Percentiles rank a stretch among this genome's conserved stretches.
These are phyloP conservation scores for Fusarium staphyleae DNA, from an alignment of 2,329 filamentous ascomycete species.

Conservation along the genomic window DNA sequence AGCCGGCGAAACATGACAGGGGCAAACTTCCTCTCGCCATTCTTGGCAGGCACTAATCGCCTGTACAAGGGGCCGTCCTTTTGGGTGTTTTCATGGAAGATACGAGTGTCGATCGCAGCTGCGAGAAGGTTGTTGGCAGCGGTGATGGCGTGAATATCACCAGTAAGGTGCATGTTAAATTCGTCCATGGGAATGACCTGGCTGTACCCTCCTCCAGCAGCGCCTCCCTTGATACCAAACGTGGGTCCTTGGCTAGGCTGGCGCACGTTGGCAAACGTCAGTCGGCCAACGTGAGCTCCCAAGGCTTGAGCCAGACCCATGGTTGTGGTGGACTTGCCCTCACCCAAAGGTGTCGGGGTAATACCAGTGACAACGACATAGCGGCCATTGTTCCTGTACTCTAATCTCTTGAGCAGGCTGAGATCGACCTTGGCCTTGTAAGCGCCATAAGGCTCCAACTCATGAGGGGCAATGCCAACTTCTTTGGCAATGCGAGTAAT, in stretches of 20 bases:
- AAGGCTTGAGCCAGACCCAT: slow-evolving; percentile 94
- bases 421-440: slow-evolving; percentile 97
- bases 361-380: slow-evolving; percentile 96
- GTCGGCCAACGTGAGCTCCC: slow-evolving; percentile 83
- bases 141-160: slow-evolving; percentile 96
- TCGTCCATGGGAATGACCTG: slow-evolving; percentile 99
- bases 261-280: slow-evolving; percentile 95
- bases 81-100: slow-evolving; percentile 97
- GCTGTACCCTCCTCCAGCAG: slow-evolving; percentile 95
- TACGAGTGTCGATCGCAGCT: slow-evolving; percentile 95
- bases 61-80: slow-evolving; percentile 88
- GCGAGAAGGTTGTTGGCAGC: slow-evolving; percentile 97
- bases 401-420: slow-evolving; percentile 78
- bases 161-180: slow-evolving; percentile 97
- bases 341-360: slow-evolving; percentile 93
- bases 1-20: slow-evolving; percentile 92
- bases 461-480: slow-evolving; percentile 84
- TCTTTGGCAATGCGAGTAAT: slow-evolving; percentile 87
- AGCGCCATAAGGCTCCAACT: slow-evolving; percentile 92
- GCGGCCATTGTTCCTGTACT: slow-evolving; percentile 85
- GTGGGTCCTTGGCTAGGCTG: slow-evolving; percentile 97
- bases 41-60: slow-evolving; percentile 87
- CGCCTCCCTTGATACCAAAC: slow-evolving; percentile 98
- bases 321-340: slow-evolving; percentile 98
- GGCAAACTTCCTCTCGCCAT: slow-evolving; percentile 84